phyloP scores from a whole-genome alignment of 176 grass and related monocot species.

The Avena sativa region DNA sequence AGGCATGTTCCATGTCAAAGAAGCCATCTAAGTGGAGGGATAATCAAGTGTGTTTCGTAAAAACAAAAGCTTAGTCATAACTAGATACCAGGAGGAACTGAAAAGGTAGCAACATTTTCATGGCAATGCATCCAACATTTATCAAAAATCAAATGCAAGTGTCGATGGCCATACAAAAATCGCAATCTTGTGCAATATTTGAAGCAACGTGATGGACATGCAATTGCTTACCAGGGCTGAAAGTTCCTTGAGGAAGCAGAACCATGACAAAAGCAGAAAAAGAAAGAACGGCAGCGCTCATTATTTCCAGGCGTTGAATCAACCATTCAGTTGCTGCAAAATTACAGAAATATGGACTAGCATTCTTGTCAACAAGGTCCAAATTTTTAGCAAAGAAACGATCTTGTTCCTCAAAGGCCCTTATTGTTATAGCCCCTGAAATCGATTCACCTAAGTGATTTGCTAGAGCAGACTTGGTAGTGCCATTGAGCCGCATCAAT shows the following conservation, averaged over 20 bases:
- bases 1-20: no score
- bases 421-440: conserved; percentile 80
- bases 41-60: not conserved
- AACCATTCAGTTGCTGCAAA: conserved; percentile 89
- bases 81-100: not conserved
- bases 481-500: conserved; percentile 96
- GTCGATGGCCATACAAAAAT: not conserved
- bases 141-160: not conserved
- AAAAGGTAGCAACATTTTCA: conserved; percentile 9
- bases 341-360: conserved; percentile 83
- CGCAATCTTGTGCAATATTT: conserved; percentile 10
- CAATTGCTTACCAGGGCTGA: conserved; percentile 67
- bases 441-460: conserved; percentile 95
- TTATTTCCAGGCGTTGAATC: conserved; percentile 78
- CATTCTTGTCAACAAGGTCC: conserved; percentile 86
- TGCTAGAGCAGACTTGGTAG: conserved; percentile 82
- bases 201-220: not conserved
- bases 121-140: not conserved
- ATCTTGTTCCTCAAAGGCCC: conserved; percentile 81
- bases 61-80: not conserved
- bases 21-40: not conserved
- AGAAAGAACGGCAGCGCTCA: conserved; percentile 79
- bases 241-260: conserved; percentile 79
- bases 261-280: conserved; percentile 78
- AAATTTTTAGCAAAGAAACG: conserved; percentile 78